phyloP scores from a whole-genome alignment of 2,329 filamentous ascomycete genomes.

The Trichoderma arundinaceum region DNA sequence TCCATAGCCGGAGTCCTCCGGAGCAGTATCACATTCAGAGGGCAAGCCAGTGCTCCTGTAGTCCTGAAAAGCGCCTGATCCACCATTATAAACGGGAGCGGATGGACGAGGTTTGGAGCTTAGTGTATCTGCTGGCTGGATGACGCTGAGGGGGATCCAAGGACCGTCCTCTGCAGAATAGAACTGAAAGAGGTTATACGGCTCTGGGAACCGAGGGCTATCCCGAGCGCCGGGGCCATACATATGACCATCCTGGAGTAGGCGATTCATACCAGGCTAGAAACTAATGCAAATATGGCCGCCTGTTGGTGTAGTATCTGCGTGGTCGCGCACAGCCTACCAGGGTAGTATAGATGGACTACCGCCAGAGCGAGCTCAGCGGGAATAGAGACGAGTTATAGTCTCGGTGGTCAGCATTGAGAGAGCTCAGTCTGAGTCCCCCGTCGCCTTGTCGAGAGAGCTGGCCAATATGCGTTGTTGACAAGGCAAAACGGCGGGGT shows the following conservation, averaged over 20 bases:
- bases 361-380: neutral
- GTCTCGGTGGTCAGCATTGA: neutral
- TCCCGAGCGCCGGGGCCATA: neutral
- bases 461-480: slow-evolving; percentile 1
- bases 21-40: slow-evolving; percentile 50
- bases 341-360: neutral
- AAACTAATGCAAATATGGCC: neutral
- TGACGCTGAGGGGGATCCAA: slow-evolving; percentile 46
- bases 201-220: slow-evolving; percentile 27
- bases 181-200: slow-evolving; percentile 46
- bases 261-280: slow-evolving; percentile 16
- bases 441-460: neutral
- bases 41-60: slow-evolving; percentile 41
- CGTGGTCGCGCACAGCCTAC: slow-evolving; percentile 11
- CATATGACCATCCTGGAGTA: neutral
- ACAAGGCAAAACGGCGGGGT: slow-evolving; percentile 12
- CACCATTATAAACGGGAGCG: slow-evolving; percentile 31
- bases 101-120: neutral
- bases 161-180: slow-evolving; percentile 47
- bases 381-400: slow-evolving; percentile 17
- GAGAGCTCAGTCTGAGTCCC: neutral
- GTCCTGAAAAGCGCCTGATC: slow-evolving; percentile 33
- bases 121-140: slow-evolving; percentile 35
- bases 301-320: neutral
- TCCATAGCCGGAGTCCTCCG: slow-evolving; percentile 56